Percentiles rank a stretch among this genome's conserved stretches.
These are phyloP conservation scores for Beauveria bassiana DNA, from an alignment of 2,329 filamentous ascomycete species.

Conservation along the genomic window DNA sequence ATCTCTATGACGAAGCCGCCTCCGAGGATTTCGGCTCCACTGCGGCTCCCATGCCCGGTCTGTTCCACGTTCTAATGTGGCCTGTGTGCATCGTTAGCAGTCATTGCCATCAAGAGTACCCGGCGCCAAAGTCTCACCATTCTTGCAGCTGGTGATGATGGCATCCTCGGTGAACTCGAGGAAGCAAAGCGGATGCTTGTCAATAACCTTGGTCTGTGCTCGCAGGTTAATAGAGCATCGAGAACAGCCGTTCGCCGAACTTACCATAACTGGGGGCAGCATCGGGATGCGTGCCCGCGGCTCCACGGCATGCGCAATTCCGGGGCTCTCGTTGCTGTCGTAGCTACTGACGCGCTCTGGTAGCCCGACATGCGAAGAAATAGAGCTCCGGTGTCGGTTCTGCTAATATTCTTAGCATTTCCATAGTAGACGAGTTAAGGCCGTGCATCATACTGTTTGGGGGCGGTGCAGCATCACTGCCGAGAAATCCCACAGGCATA, in stretches of 20 bases:
- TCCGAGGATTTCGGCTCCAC: neutral
- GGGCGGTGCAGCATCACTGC: constrained; percentile 93
- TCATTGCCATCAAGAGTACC: neutral
- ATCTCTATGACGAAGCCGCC: neutral
- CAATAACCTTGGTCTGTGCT: constrained; percentile 68
- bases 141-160: constrained; percentile 87
- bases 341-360: constrained; percentile 51
- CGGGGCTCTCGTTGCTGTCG: constrained; percentile 49
- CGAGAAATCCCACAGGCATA: constrained; percentile 95
- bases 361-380: constrained; percentile 46
- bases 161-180: constrained; percentile 88
- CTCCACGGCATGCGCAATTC: constrained; percentile 72
- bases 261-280: constrained; percentile 81
- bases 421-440: constrained; percentile 13
- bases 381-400: constrained; percentile 38
- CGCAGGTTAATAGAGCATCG: constrained; percentile 10
- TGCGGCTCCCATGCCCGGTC: constrained; percentile 12
- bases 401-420: constrained; percentile 2
- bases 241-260: constrained; percentile 19
- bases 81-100: constrained; percentile 36
- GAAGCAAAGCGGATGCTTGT: constrained; percentile 82
- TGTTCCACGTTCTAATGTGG: constrained; percentile 36
- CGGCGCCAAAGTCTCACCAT: constrained; percentile 51
- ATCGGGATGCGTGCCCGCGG: constrained; percentile 76
- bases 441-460: constrained; percentile 57